These are phyloP conservation scores for Bipolaris sorokiniana DNA, from an alignment of 2,329 filamentous ascomycete genomes.

Conservation along the genomic window DNA sequence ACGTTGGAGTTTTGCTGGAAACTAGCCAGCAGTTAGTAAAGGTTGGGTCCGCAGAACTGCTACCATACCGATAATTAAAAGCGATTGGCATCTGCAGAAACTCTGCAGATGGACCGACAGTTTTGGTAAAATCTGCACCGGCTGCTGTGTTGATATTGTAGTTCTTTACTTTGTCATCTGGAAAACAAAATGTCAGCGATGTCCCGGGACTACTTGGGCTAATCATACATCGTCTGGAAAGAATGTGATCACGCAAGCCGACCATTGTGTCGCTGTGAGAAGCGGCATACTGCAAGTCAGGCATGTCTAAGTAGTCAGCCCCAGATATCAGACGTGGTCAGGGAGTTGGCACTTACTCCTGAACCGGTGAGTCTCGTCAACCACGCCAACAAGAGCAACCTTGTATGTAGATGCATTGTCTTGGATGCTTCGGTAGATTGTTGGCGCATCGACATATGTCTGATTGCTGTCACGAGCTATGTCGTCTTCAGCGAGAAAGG, in stretches of 20 bases:
- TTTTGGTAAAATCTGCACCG: slow-evolving; percentile 65
- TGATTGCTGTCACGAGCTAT: slow-evolving; percentile 9
- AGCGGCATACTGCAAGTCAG: slow-evolving; percentile 85
- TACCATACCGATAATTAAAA: slow-evolving; percentile 64
- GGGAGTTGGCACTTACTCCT: slow-evolving; percentile 59
- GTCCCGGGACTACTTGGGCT: not conserved
- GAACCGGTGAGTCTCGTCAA: slow-evolving; percentile 85
- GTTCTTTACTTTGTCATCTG: slow-evolving; percentile 64
- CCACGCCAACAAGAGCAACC: slow-evolving; percentile 72
- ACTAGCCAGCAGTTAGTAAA: slow-evolving; percentile 46
- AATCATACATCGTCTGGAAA: slow-evolving; percentile 72
- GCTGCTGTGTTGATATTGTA: slow-evolving; percentile 59
- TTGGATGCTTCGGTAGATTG: slow-evolving; percentile 67
- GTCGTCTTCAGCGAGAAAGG: slow-evolving; percentile 56
- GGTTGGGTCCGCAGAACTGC: not conserved
- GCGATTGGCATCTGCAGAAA: slow-evolving; percentile 76
- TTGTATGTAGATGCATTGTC: slow-evolving; percentile 73
- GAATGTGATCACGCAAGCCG: slow-evolving; percentile 72
- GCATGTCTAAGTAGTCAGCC: slow-evolving; percentile 60
- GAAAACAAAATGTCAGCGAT: not conserved
- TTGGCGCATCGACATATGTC: slow-evolving; percentile 29
- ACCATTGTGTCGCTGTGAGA: slow-evolving; percentile 71
- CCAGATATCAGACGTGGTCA: not conserved
- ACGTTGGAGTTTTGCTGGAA: slow-evolving; percentile 88
- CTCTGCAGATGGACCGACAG: slow-evolving; percentile 80